These are phyloP conservation scores for Cryphonectria naterciae DNA, from an alignment of 2,329 filamentous ascomycete genomes.

Conservation along the genomic window DNA sequence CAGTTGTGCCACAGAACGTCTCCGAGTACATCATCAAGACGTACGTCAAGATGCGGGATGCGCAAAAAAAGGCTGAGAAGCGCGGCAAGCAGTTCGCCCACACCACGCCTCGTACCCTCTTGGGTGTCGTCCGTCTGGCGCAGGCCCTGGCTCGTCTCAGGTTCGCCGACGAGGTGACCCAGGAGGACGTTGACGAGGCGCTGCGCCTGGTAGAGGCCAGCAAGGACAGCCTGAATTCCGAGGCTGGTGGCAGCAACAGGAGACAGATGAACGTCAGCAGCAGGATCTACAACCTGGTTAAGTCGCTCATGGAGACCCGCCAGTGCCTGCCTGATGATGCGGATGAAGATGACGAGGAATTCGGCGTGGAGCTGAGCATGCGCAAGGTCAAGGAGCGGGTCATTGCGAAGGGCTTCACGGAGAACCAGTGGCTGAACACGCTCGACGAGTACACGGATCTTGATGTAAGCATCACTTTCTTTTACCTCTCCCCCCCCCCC, in stretches of 20 bases:
- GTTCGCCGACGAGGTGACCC: conserved; percentile 82
- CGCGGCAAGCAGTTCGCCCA: conserved; percentile 92
- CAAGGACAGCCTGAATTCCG: conserved; percentile 85
- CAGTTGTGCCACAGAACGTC: conserved; percentile 80
- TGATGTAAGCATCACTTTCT: conserved; percentile 70
- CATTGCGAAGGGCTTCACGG: conserved; percentile 93
- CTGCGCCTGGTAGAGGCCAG: conserved; percentile 88
- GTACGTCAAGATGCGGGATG: conserved; percentile 91
- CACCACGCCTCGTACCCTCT: conserved; percentile 89
- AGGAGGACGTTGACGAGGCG: conserved; percentile 95
- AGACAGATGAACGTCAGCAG: conserved; percentile 79
- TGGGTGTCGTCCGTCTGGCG: conserved; percentile 89
- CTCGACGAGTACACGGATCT: conserved; percentile 87
- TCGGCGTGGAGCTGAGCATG: conserved; percentile 75
- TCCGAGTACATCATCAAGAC: conserved; percentile 97
- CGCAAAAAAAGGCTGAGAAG: conserved; percentile 89
- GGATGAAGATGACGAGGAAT: conserved; percentile 57
- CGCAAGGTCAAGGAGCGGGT: conserved; percentile 88
- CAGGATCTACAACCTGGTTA: conserved; percentile 94
- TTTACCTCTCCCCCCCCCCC: too few species aligned
- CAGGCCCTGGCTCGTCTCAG: conserved; percentile 92
- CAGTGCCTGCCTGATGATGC: conserved; percentile 77
- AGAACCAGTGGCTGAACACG: conserved; percentile 85
- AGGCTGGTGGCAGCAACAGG: conserved; percentile 58
- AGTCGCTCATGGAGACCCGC: conserved; percentile 82